Evolutionary conservation across 352 stramenopile species (phyloP).

Genomic region (Pythium rhizo-oryzae): DNA sequence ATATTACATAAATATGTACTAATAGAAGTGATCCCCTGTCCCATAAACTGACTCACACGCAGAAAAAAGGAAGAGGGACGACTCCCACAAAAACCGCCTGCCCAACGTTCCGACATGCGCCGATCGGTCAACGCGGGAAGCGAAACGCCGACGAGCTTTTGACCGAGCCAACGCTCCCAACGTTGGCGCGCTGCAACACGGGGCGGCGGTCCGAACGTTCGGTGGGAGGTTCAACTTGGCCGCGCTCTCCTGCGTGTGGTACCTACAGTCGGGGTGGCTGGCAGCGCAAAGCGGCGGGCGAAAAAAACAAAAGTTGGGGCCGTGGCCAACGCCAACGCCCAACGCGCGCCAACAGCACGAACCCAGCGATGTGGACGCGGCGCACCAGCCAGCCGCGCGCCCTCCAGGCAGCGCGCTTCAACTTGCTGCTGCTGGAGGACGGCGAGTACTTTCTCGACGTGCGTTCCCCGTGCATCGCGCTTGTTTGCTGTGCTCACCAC

Average conservation of each 20-base stretch:
- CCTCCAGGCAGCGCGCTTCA: constrained; percentile 73
- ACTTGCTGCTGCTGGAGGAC: constrained; percentile 93
- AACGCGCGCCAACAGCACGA: background rate
- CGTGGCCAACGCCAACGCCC: background rate
- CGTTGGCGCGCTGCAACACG: background rate
- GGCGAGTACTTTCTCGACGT: constrained; percentile 95
- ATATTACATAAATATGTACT: too few species aligned
- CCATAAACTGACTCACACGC: background rate
- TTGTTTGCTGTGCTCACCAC: background rate
- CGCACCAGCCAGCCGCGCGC: constrained; percentile 25
- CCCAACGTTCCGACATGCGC: background rate
- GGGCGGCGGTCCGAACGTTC: background rate
- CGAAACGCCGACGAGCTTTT: background rate
- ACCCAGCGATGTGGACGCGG: constrained; percentile 23
- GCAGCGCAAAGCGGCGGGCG: too few species aligned
- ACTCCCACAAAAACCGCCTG: background rate
- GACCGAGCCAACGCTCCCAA: background rate
- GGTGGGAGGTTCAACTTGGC: background rate
- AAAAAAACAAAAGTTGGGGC: background rate
- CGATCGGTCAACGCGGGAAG: background rate
- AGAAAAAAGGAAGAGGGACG: background rate
- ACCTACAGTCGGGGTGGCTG: background rate
- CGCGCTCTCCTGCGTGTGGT: background rate
- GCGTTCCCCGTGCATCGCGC: constrained; percentile 9
- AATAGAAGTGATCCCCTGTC: too few species aligned